These are phyloP conservation scores for Exsudoporus frostii DNA, from an alignment of 768 basidiomycete species.

Conservation along the genomic window DNA sequence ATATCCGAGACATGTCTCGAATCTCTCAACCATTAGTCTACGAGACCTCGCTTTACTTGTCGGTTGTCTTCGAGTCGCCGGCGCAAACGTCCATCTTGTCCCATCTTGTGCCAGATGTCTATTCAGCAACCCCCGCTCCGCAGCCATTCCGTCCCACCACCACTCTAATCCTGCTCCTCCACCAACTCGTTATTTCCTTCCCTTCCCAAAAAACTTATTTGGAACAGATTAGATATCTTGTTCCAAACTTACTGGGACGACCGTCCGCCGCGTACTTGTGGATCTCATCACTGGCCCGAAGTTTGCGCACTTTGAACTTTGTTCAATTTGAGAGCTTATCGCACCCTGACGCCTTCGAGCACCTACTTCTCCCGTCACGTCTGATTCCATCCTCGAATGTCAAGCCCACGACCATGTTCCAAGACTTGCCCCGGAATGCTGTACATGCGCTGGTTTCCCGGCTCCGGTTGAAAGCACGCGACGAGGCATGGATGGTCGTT, in stretches of 20 bases:
- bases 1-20: background rate
- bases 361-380: conserved; percentile 15
- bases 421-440: conserved; percentile 39
- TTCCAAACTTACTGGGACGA: conserved; percentile 37
- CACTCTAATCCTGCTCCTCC: conserved; percentile 51
- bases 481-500: conserved; percentile 56
- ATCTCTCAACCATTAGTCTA: conserved; percentile 45
- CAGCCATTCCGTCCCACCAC: conserved; percentile 29
- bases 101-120: conserved; percentile 52
- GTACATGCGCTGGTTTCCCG: conserved; percentile 42
- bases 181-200: conserved; percentile 54
- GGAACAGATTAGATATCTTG: conserved; percentile 17
- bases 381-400: conserved; percentile 2
- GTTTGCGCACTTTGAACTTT: conserved; percentile 55
- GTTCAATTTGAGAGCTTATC: conserved; percentile 48
- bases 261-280: conserved; percentile 41
- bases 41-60: conserved; percentile 68
- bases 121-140: conserved; percentile 24
- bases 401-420: background rate
- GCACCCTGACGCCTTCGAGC: conserved; percentile 22
- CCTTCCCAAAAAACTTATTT: conserved; percentile 62
- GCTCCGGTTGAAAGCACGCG: conserved; percentile 49
- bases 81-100: conserved; percentile 63
- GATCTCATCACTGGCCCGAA: conserved; percentile 50
- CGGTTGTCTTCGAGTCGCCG: conserved; percentile 58